These are phyloP conservation scores for Candida insectalens DNA, from an alignment of 805 yeast species.

Conservation along the genomic window DNA sequence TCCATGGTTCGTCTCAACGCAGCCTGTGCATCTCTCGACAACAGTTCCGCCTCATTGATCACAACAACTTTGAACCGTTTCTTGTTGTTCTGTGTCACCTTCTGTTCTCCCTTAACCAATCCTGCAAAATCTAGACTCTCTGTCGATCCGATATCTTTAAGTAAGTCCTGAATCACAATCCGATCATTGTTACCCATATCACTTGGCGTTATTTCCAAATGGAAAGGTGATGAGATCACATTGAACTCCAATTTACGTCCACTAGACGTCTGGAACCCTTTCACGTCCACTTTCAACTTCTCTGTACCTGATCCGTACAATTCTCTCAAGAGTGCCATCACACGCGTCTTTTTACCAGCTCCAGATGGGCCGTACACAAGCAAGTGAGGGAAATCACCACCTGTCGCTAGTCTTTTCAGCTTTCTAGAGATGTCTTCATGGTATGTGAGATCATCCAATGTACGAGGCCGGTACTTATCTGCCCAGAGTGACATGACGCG, in stretches of 20 bases:
- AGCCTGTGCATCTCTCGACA: constrained; percentile 91
- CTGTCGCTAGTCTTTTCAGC: constrained; percentile 36
- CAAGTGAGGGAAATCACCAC: constrained; percentile 90
- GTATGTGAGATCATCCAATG: constrained; percentile 52
- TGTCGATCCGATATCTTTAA: constrained; percentile 91
- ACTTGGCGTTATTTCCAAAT: constrained; percentile 90
- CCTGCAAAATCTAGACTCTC: constrained; percentile 81
- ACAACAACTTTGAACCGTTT: constrained; percentile 71
- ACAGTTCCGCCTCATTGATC: constrained; percentile 84
- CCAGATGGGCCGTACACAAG: constrained; percentile 94
- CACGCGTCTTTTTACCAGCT: constrained; percentile 93
- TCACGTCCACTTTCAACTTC: constrained; percentile 81
- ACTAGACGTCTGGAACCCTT: constrained; percentile 65
- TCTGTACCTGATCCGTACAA: constrained; percentile 70
- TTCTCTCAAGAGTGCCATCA: constrained; percentile 66
- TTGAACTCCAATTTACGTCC: constrained; percentile 81
- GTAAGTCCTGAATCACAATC: constrained; percentile 85
- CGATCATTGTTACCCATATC: constrained; percentile 96
- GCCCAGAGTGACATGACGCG: constrained; percentile 92
- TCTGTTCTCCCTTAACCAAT: constrained; percentile 19
- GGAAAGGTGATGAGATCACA: constrained; percentile 85
- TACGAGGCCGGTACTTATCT: constrained; percentile 80
- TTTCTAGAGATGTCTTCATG: constrained; percentile 58
- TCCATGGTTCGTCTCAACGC: constrained; percentile 96
- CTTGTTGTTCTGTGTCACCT: constrained; percentile 8